These are phyloP conservation scores for Pseudocercospora cruenta DNA, from an alignment of 2,329 filamentous ascomycete genomes.

Conservation along the genomic window DNA sequence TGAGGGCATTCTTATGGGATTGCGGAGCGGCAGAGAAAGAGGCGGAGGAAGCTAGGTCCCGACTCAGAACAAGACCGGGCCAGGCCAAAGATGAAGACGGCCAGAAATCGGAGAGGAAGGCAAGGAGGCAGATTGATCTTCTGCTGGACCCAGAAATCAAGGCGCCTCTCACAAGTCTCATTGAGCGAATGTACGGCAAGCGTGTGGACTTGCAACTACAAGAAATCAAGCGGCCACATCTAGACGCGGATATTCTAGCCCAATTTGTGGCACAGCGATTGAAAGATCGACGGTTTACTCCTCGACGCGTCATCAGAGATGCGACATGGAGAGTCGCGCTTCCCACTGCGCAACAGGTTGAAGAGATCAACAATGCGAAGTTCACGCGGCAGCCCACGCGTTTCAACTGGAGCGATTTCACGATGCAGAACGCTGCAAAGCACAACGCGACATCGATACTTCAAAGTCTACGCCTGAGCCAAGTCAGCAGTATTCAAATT, in stretches of 20 bases:
- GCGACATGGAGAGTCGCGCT: slow-evolving; percentile 38
- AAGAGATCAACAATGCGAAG: slow-evolving; percentile 33
- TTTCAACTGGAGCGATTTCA: slow-evolving; percentile 30
- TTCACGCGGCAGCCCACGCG: slow-evolving; percentile 22
- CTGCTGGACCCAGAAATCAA: slow-evolving; percentile 24
- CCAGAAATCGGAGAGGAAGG: background rate
- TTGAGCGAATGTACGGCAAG: slow-evolving; percentile 35
- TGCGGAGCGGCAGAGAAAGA: slow-evolving; percentile 14
- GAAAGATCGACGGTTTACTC: slow-evolving; percentile 32
- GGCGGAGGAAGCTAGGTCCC: background rate
- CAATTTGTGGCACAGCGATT: slow-evolving; percentile 35
- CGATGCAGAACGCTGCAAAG: slow-evolving; percentile 22
- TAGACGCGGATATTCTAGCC: slow-evolving; percentile 38
- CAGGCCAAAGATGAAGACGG: background rate
- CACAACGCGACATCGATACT: slow-evolving; percentile 30
- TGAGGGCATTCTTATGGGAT: slow-evolving; percentile 33
- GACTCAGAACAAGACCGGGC: background rate
- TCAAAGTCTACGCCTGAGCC: slow-evolving; percentile 31
- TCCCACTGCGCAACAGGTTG: slow-evolving; percentile 31
- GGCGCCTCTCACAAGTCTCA: slow-evolving; percentile 20
- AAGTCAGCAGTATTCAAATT: slow-evolving; percentile 36
- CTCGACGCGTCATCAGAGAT: slow-evolving; percentile 37
- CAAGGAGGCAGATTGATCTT: slow-evolving; percentile 10
- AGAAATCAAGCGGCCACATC: slow-evolving; percentile 34
- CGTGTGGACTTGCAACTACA: slow-evolving; percentile 37